Evolutionary conservation across 345 rosid genomes (phyloP).

Genomic region (Hypericum androsaemum): DNA sequence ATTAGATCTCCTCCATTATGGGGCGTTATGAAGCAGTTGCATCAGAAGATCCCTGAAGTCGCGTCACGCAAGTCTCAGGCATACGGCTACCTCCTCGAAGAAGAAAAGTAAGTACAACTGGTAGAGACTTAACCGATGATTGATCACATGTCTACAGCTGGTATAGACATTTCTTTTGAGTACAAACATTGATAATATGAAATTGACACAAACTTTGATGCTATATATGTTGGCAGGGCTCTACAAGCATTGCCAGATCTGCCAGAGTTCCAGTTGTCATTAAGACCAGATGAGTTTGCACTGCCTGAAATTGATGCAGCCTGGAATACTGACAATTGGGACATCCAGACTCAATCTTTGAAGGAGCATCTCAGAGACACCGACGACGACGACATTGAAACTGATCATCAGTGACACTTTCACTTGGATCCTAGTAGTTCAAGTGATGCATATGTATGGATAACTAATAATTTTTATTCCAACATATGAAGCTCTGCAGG

Average conservation of each 20-base stretch:
- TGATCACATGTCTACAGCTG: too few relatives aligned
- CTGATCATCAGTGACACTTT: too few relatives aligned
- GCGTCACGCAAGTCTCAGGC: constrained; percentile 72
- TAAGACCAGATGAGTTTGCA: constrained; percentile 62
- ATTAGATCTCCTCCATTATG: constrained; percentile 75
- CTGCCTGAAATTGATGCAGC: constrained; percentile 54
- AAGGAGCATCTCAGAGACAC: constrained; percentile 53
- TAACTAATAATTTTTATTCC: too few relatives aligned
- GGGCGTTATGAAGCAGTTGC: constrained; percentile 79
- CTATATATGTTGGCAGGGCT: constrained; percentile 30
- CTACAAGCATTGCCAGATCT: constrained; percentile 70
- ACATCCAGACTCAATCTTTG: constrained; percentile 40
- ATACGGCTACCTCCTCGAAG: constrained; percentile 73
- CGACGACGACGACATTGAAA: constrained; percentile 12
- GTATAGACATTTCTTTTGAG: too few relatives aligned
- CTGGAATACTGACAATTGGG: constrained; percentile 46
- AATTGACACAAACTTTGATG: not conserved
- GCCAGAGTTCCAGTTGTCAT: constrained; percentile 77
- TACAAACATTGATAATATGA: too few relatives aligned
- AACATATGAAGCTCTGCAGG: too few relatives aligned
- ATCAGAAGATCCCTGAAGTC: constrained; percentile 86
- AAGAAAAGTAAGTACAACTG: constrained; percentile 69
- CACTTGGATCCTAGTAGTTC: too few relatives aligned
- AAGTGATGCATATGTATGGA: too few relatives aligned
- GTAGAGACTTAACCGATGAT: too few relatives aligned